phyloP scores from a whole-genome alignment of 2,329 filamentous ascomycete genomes.

The Cordyceps militaris region DNA sequence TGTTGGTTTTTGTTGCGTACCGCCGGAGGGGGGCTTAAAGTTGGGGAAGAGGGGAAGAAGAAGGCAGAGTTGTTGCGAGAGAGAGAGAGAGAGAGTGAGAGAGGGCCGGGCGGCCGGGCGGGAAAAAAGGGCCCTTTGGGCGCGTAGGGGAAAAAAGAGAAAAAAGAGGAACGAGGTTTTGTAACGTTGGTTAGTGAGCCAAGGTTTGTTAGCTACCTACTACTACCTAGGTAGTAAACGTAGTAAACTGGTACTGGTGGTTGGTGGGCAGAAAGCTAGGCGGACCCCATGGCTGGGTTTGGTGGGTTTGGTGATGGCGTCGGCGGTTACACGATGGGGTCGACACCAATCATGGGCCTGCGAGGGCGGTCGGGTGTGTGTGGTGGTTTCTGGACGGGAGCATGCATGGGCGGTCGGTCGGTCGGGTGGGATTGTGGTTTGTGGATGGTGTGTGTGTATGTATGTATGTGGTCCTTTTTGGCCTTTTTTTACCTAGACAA shows the following conservation, averaged over 20 bases:
- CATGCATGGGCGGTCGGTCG: neutral
- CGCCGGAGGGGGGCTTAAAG: no score
- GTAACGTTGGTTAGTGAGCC: no score
- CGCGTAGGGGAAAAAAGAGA: neutral
- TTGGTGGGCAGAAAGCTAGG: no score
- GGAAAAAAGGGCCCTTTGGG: neutral
- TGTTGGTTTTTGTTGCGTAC: no score
- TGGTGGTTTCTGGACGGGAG: neutral
- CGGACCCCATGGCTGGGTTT: neutral
- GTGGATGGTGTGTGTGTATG: no score
- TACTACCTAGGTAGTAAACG: no score
- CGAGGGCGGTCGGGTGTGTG: neutral
- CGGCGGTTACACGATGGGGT: conserved; percentile 13
- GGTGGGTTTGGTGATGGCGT: neutral
- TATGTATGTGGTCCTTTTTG: neutral
- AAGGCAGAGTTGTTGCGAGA: neutral
- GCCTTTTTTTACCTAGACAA: neutral
- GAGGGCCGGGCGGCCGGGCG: no score
- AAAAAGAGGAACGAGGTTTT: neutral
- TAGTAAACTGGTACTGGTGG: no score
- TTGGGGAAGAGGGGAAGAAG: neutral
- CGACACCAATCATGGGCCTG: conserved; percentile 3
- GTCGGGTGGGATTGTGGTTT: neutral
- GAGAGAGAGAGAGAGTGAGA: neutral
- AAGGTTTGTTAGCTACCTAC: no score